phyloP scores from a whole-genome alignment of 768 basidiomycete genomes.

The Lactifluus piperatus region DNA sequence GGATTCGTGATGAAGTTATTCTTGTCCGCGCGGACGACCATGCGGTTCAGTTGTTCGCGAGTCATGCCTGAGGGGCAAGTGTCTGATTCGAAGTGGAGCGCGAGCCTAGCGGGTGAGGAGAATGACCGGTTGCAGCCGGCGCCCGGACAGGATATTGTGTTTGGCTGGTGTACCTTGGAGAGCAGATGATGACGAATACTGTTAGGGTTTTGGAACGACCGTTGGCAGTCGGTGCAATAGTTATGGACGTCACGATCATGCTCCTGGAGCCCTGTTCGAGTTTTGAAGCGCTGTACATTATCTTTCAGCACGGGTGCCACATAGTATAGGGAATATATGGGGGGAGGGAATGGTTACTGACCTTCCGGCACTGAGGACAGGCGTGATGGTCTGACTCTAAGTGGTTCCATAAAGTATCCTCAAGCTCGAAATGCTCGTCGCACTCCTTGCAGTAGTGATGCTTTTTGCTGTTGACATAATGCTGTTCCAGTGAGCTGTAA shows the following conservation, averaged over 20 bases:
- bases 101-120: slow-evolving; percentile 30
- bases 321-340: not conserved
- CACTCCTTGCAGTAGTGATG: not conserved
- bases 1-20: slow-evolving; percentile 7
- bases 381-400: not conserved
- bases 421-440: too few species aligned
- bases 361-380: not conserved
- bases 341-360: not conserved
- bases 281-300: not conserved
- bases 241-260: slow-evolving; percentile 21
- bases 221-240: slow-evolving; percentile 40
- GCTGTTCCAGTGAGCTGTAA: not conserved
- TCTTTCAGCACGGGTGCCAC: not conserved
- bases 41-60: slow-evolving; percentile 24
- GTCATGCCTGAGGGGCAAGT: slow-evolving; percentile 42
- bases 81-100: slow-evolving; percentile 57
- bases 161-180: slow-evolving; percentile 42
- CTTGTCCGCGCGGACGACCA: slow-evolving; percentile 1
- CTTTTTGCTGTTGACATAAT: not conserved
- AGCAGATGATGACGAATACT: slow-evolving; percentile 42
- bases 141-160: slow-evolving; percentile 31
- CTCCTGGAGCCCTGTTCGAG: not conserved
- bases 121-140: slow-evolving; percentile 39
- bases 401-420: not conserved
- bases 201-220: slow-evolving; percentile 34